Evolutionary conservation across 2,329 filamentous ascomycete species (phyloP).

Genomic region (Leptosphaerulina australis): DNA sequence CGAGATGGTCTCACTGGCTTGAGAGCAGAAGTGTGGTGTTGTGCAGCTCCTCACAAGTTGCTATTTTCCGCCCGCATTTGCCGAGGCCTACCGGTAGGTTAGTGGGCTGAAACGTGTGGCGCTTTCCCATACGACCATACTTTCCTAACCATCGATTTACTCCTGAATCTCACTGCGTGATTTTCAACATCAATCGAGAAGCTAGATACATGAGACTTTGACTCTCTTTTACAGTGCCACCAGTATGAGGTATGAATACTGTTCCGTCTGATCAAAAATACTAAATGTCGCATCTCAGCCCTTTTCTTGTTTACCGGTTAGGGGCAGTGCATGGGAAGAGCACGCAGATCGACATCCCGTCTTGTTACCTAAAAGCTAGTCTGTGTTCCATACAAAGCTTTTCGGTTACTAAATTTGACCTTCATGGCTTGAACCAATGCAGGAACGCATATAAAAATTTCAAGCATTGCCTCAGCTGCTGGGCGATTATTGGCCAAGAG

Average conservation of each 20-base stretch:
- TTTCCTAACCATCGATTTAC: neutral
- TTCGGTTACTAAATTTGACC: slow-evolving; percentile 1
- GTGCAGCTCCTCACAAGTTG: neutral
- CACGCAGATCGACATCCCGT: neutral
- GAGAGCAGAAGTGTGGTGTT: neutral
- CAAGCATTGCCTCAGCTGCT: slow-evolving; percentile 1
- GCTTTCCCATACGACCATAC: neutral
- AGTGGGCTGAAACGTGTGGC: slow-evolving; percentile 12
- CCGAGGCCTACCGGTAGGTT: slow-evolving; percentile 5
- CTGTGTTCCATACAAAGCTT: neutral
- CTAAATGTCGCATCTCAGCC: neutral
- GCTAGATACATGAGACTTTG: neutral
- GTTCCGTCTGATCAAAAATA: neutral
- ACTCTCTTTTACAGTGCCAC: neutral
- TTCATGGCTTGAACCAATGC: neutral
- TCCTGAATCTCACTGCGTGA: neutral
- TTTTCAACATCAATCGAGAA: neutral
- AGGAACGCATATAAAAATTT: slow-evolving; percentile 6
- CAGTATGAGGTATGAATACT: too few relatives aligned
- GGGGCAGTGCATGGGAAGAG: neutral
- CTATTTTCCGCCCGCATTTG: neutral
- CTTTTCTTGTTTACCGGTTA: neutral
- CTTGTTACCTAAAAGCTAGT: neutral
- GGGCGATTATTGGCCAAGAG: slow-evolving; percentile 1
- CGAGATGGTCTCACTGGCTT: neutral